Conservation (phyloP, 257 asterid species). For the Voacanga thouarsii region DNA sequence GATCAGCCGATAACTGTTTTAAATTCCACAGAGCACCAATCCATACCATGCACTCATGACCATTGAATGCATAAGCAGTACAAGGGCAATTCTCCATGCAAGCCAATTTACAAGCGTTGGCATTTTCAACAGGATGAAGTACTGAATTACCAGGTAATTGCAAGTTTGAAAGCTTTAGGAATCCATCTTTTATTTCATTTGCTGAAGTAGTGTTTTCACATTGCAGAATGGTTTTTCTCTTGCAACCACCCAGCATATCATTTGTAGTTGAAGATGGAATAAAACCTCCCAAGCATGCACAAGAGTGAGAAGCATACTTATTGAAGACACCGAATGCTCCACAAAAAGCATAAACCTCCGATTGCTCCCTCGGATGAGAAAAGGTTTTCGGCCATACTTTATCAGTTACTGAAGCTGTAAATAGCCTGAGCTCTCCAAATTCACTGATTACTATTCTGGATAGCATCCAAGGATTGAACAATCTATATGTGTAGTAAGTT, state of each 20-base stretch:
- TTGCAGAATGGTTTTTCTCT: slow-evolving; percentile 25
- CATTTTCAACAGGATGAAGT: slow-evolving; percentile 5
- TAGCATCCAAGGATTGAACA: too few species aligned
- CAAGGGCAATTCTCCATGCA: slow-evolving; percentile 33
- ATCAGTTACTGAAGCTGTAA: too few species aligned
- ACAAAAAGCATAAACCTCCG: too few species aligned
- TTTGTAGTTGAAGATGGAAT: background rate
- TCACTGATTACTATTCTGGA: too few species aligned
- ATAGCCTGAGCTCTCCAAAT: too few species aligned
- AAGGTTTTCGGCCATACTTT: too few species aligned
- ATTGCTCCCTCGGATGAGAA: too few species aligned
- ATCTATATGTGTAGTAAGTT: too few species aligned
- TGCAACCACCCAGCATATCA: slow-evolving; percentile 20
- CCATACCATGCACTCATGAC: slow-evolving; percentile 30
- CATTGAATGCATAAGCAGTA: slow-evolving; percentile 30
- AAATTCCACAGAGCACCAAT: slow-evolving; percentile 30
- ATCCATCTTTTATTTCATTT: slow-evolving; percentile 20
- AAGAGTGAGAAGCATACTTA: too few species aligned
- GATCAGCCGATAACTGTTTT: background rate
- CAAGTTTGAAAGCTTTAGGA: slow-evolving; percentile 13
- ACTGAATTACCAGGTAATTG: slow-evolving; percentile 17
- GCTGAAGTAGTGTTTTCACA: slow-evolving; percentile 21
- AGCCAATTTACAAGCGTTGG: slow-evolving; percentile 19
- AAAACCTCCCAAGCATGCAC: too few species aligned
- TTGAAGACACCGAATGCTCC: too few species aligned